Percentiles rank a stretch among this genome's conserved stretches.
Conservation (phyloP, 2,329 filamentous ascomycete species). For the Calonectria multiphialidica region DNA sequence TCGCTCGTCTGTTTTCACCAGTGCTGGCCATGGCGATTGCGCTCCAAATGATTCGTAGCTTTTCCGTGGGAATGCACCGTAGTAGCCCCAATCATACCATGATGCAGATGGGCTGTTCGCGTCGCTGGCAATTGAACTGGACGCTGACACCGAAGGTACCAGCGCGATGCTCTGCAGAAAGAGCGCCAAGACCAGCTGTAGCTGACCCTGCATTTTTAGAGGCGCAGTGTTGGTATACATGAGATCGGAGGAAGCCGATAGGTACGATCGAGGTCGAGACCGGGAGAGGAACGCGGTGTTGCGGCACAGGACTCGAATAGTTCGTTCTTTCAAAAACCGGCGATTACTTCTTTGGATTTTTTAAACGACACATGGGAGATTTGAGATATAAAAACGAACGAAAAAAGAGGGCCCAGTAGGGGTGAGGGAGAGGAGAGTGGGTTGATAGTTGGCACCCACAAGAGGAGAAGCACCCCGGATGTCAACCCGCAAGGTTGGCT, state of each 20-base stretch:
- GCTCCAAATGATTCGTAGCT: conserved; percentile 37
- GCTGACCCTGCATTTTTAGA: neutral
- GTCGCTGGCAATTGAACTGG: neutral
- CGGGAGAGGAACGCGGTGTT: neutral
- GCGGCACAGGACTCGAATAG: neutral
- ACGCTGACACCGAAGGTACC: conserved; percentile 10
- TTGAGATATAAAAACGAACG: neutral
- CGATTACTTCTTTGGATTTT: neutral
- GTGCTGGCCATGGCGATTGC: conserved; percentile 47
- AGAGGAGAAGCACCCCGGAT: conserved; percentile 10
- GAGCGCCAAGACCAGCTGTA: conserved; percentile 15
- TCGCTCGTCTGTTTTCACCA: conserved; percentile 41
- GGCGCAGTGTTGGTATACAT: conserved; percentile 14
- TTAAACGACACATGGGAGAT: neutral
- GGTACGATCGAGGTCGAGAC: neutral
- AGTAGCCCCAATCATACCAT: conserved; percentile 40
- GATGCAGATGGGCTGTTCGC: neutral
- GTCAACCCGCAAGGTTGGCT: conserved; percentile 10
- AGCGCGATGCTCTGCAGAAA: neutral
- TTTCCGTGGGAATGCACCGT: conserved; percentile 35
- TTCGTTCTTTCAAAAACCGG: neutral
- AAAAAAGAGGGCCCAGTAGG: neutral
- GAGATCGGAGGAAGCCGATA: neutral
- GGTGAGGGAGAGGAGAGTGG: neutral
- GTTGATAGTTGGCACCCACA: neutral